phyloP scores from a whole-genome alignment of 345 rosid genomes.

The Citrus maxima region DNA sequence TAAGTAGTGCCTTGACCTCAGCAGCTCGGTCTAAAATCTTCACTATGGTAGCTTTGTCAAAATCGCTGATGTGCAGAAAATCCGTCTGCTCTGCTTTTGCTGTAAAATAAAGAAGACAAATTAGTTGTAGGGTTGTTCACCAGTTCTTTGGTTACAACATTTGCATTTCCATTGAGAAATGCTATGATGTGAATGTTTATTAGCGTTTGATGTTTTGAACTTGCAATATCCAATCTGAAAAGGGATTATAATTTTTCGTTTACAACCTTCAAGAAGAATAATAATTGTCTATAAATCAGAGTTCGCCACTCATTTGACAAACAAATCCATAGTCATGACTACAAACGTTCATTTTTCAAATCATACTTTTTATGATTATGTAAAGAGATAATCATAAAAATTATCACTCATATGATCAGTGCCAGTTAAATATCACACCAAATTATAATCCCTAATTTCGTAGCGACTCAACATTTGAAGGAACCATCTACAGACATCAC shows the following conservation, averaged over 20 bases:
- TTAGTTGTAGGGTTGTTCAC: neutral
- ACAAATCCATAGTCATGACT: neutral
- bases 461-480: neutral
- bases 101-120: slow-evolving; percentile 22
- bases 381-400: neutral
- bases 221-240: neutral
- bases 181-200: neutral
- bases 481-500: neutral
- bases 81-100: slow-evolving; percentile 53
- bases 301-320: neutral
- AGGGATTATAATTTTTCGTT: neutral
- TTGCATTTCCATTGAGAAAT: neutral
- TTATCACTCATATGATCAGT: neutral
- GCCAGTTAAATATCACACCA: neutral
- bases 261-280: neutral
- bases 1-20: slow-evolving; percentile 78
- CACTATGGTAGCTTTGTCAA: slow-evolving; percentile 73
- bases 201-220: neutral
- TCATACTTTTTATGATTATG: no score
- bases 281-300: neutral
- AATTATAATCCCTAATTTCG: slow-evolving; percentile 17
- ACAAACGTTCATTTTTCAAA: neutral
- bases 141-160: neutral
- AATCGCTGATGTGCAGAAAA: slow-evolving; percentile 79
- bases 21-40: slow-evolving; percentile 68